Evolutionary conservation across 208 protist genomes (phyloP).

Genomic region (Trypanosoma melophagium): DNA sequence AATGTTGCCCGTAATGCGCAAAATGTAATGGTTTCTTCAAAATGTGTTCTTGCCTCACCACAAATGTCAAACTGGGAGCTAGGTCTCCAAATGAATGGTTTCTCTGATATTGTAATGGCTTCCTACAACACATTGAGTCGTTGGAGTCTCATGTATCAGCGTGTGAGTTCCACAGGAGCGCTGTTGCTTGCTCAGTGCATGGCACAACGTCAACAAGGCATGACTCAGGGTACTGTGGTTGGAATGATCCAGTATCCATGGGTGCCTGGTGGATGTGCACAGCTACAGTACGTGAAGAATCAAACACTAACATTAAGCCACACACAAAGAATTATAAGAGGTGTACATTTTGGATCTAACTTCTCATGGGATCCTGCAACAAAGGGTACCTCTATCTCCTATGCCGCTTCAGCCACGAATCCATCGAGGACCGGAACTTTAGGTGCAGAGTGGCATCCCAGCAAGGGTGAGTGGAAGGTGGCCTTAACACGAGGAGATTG

Average conservation of each 20-base stretch:
- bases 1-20: constrained; percentile 73
- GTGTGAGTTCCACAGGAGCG: constrained; percentile 64
- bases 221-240: constrained; percentile 80
- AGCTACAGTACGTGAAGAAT: constrained; percentile 86
- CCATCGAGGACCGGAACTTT: constrained; percentile 61
- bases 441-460: constrained; percentile 62
- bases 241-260: constrained; percentile 88
- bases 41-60: constrained; percentile 75
- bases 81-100: constrained; percentile 88
- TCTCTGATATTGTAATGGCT: constrained; percentile 76
- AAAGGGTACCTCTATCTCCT: constrained; percentile 60
- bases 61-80: constrained; percentile 88
- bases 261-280: constrained; percentile 75
- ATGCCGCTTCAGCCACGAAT: constrained; percentile 61
- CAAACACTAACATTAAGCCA: constrained; percentile 78
- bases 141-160: constrained; percentile 89
- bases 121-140: constrained; percentile 86
- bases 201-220: constrained; percentile 81
- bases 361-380: constrained; percentile 60
- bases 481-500: constrained; percentile 63
- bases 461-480: constrained; percentile 83
- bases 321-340: constrained; percentile 76
- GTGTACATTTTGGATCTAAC: constrained; percentile 77
- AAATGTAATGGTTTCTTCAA: constrained; percentile 85
- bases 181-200: constrained; percentile 85